Evolutionary conservation across 331 rosid genomes (phyloP).

Genomic region (Cydonia oblonga): DNA sequence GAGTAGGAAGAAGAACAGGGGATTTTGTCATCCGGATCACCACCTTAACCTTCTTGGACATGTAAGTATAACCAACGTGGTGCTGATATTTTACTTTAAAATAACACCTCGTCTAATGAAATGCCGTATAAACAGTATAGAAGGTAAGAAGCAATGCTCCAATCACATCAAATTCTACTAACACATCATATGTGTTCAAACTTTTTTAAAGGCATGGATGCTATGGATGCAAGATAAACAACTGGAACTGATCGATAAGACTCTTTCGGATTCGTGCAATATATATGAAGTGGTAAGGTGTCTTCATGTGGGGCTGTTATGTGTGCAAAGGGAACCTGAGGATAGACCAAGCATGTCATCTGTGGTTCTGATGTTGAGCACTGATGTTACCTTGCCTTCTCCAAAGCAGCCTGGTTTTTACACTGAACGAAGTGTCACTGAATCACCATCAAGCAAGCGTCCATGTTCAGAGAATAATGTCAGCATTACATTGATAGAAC

Average conservation of each 20-base stretch:
- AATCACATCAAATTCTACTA: not conserved
- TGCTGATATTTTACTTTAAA: not conserved
- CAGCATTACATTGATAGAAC: not conserved
- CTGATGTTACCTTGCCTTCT: not conserved
- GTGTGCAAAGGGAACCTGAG: constrained; percentile 3
- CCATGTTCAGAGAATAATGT: not conserved
- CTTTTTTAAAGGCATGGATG: constrained; percentile 7
- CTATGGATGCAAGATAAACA: not conserved
- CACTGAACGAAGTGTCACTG: not conserved
- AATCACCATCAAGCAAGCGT: not conserved
- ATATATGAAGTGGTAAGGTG: not conserved
- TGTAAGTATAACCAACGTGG: not conserved
- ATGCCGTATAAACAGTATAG: not conserved
- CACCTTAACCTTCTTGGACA: constrained; percentile 15
- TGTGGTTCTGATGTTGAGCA: constrained; percentile 4
- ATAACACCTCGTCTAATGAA: not conserved
- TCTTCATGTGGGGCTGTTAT: constrained; percentile 1
- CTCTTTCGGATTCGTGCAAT: not conserved
- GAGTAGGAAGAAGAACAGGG: constrained; percentile 6
- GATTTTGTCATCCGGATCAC: not conserved
- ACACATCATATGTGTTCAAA: not conserved
- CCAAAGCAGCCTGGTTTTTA: constrained; percentile 9
- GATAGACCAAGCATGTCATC: constrained; percentile 16
- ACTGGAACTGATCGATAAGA: not conserved
- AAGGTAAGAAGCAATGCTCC: not conserved